Percentiles rank a stretch among this genome's conserved stretches.
These are phyloP conservation scores for Gossypium gossypioides DNA, from an alignment of 441 rosid species.

Conservation along the genomic window DNA sequence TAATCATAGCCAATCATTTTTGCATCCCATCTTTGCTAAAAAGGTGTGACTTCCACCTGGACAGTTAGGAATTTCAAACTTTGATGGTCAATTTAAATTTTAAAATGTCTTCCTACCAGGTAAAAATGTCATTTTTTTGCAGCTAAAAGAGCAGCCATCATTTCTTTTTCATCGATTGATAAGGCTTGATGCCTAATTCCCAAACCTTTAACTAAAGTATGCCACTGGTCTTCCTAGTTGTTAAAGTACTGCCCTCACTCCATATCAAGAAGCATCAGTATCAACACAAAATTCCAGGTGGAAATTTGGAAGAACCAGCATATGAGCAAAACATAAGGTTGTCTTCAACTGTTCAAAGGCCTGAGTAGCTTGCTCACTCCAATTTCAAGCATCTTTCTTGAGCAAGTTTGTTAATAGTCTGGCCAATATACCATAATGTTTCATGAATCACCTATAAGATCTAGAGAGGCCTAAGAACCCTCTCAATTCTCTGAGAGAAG, in stretches of 20 bases:
- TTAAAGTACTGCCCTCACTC: not conserved
- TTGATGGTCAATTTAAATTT: not conserved
- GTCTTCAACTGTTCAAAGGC: not conserved
- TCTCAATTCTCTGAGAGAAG: not conserved
- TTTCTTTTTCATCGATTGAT: not conserved
- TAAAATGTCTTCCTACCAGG: not conserved
- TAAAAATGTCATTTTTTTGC: not conserved
- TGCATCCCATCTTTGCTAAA: not conserved
- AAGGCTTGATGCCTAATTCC: not conserved
- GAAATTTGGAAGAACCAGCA: not conserved
- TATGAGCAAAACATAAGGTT: not conserved
- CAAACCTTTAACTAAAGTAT: not conserved
- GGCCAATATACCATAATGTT: not conserved
- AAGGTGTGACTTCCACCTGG: too few relatives aligned
- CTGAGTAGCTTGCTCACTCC: not conserved
- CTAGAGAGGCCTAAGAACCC: not conserved
- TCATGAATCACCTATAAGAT: not conserved
- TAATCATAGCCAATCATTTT: too few relatives aligned
- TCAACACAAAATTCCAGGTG: not conserved
- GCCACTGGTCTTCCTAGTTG: not conserved
- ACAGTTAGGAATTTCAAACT: not conserved
- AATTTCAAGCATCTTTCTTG: not conserved
- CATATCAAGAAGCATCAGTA: not conserved
- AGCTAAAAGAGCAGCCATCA: not conserved
- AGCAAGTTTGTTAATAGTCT: not conserved